Evolutionary conservation across 2,329 filamentous ascomycete genomes (phyloP).

Genomic region (Sporothrix brasiliensis): DNA sequence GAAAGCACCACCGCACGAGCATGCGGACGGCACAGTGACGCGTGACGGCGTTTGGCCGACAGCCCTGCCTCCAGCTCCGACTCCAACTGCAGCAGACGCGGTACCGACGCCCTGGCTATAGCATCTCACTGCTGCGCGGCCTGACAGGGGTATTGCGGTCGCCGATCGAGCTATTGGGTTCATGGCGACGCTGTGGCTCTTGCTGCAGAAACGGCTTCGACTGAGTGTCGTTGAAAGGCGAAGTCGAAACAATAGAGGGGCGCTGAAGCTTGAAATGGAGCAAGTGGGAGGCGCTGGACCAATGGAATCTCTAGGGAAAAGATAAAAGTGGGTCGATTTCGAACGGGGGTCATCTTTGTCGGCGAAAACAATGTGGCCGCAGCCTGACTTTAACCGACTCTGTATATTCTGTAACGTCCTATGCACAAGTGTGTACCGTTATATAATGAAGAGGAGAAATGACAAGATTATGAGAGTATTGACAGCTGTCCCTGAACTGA

Average conservation of each 20-base stretch:
- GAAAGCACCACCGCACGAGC: not conserved
- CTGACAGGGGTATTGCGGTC: not conserved
- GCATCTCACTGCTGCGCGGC: not conserved
- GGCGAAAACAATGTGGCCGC: too few species aligned
- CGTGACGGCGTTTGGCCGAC: not conserved
- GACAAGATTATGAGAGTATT: too few species aligned
- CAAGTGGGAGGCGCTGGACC: not conserved
- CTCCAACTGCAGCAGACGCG: not conserved
- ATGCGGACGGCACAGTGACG: not conserved
- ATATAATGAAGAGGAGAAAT: too few species aligned
- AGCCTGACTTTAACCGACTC: too few species aligned
- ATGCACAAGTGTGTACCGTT: too few species aligned
- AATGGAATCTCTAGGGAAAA: not conserved
- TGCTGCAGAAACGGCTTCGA: not conserved
- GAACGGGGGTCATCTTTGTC: too few species aligned
- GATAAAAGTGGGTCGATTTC: not conserved
- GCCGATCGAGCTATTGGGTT: not conserved
- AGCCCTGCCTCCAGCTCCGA: not conserved
- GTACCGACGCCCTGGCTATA: not conserved
- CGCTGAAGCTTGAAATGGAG: not conserved
- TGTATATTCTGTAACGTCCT: too few species aligned
- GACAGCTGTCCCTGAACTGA: too few species aligned
- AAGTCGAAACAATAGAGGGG: not conserved
- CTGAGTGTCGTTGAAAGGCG: not conserved
- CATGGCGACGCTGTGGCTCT: not conserved